Evolutionary conservation across 352 stramenopile genomes (phyloP), one percentile per base, ranked within the genome.

Genomic region (Phytophthora crassamura): DNA sequence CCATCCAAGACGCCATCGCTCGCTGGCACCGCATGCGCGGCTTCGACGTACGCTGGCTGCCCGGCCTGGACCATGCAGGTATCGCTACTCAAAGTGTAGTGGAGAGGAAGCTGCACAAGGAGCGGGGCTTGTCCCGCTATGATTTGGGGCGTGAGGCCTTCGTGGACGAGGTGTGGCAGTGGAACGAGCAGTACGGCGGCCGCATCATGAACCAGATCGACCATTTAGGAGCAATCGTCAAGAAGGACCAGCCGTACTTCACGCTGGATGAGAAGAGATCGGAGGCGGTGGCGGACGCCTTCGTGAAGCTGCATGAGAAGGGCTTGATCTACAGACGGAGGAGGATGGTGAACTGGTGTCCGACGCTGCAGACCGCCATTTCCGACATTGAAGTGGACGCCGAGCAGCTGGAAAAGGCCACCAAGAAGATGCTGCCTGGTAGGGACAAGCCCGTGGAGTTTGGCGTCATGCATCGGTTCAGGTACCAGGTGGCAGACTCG

Each of bases 71-170:
- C 75, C 98, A 99, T 72, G 98, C 98, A 3, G 98, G 98, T 22
- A 99, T 99, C 72, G 98, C 98, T 7, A 99, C 98, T 18, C 98
- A 93, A 85, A 98, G 91, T 43, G 97, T 99, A 0, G 98, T 99
- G 5, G 98, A 99, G 84, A 98, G 98, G 69, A 98, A 98, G 77
- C 82, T 99, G 34, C 89, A 93, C 64, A 99, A 99, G 75, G 95
- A 99, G 61, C 70, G 89, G 40, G 88, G 89, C 7, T 65, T 93
- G 25, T 91, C 80, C 8, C 82, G 89, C 47, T 96, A 99, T 72
- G 97, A 99, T 66, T 81, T 99, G 28, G 98, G 98, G 5, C 89
- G 98, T 39, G 96, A 99, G 38, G 90, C 93, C 52, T 99, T 99
- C 69, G 79, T 99, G 14, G 77, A 98, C 51, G 91, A 94, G 58